Percentiles rank a stretch among this genome's conserved stretches.
phyloP scores from a whole-genome alignment of 1,284 basidiomycete species.

The Marasmius oreades region DNA sequence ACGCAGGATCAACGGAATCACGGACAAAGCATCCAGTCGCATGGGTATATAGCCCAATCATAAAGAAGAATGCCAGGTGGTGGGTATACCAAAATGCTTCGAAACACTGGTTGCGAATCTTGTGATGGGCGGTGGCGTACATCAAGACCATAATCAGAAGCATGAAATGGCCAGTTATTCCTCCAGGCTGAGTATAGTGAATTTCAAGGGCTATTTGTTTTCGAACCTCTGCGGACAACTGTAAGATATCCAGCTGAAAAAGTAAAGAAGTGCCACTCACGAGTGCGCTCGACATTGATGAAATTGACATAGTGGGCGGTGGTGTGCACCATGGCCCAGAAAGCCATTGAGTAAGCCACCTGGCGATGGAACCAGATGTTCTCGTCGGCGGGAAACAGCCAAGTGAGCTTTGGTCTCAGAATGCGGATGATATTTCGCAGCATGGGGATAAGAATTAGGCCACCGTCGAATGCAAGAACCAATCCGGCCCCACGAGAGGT shows the following conservation, averaged over 20 bases:
- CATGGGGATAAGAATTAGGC: constrained; percentile 82
- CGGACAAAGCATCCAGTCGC: constrained; percentile 93
- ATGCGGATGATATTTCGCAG: constrained; percentile 80
- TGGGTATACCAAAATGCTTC: constrained; percentile 95
- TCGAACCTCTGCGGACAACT: constrained; percentile 64
- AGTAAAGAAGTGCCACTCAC: constrained; percentile 38
- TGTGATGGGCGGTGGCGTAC: constrained; percentile 81
- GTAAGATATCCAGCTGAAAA: constrained; percentile 7
- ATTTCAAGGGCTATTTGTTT: constrained; percentile 72
- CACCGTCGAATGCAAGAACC: constrained; percentile 79
- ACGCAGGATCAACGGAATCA: constrained; percentile 68
- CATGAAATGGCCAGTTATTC: constrained; percentile 89
- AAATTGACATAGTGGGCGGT: constrained; percentile 92
- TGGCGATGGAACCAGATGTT: constrained; percentile 92
- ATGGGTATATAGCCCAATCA: constrained; percentile 83
- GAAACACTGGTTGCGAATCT: constrained; percentile 82
- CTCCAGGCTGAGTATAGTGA: constrained; percentile 82
- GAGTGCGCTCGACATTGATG: constrained; percentile 78
- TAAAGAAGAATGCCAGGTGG: constrained; percentile 89
- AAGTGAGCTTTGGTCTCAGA: constrained; percentile 70
- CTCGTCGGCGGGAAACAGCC: constrained; percentile 85
- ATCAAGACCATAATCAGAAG: constrained; percentile 84
- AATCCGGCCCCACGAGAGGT: constrained; percentile 83
- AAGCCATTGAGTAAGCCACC: constrained; percentile 86
- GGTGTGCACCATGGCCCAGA: constrained; percentile 84